Evolutionary conservation across 106 monocot genomes (phyloP).

Genomic region (Allium fistulosum): DNA sequence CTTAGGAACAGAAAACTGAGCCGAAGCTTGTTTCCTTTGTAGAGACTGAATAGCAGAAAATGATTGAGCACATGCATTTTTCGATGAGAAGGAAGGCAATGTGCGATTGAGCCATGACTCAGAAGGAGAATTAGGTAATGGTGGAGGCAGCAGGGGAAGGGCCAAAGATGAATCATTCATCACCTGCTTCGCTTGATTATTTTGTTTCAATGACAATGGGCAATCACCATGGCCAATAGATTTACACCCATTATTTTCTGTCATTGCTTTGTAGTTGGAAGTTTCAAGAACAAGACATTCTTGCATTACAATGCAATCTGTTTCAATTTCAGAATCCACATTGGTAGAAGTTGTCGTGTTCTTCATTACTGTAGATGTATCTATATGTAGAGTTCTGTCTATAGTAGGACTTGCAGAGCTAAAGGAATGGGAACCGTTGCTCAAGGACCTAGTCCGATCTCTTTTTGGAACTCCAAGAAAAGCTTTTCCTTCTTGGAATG

Average conservation of each 20-base stretch:
- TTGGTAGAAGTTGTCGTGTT: background rate
- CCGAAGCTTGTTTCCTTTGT: conserved; percentile 20
- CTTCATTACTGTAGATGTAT: conserved; percentile 1
- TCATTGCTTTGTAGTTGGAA: conserved; percentile 4
- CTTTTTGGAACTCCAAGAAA: conserved; percentile 42
- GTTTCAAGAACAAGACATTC: conserved; percentile 14
- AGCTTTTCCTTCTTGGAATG: conserved; percentile 35
- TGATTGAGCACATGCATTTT: conserved; percentile 22
- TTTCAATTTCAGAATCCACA: conserved; percentile 20
- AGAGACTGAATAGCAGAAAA: conserved; percentile 40
- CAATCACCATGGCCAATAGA: background rate
- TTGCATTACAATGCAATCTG: conserved; percentile 13
- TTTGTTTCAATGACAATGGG: background rate
- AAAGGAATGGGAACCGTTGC: conserved; percentile 20
- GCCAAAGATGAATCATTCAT: conserved; percentile 9
- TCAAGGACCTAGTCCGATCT: conserved; percentile 16
- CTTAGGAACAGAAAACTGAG: conserved; percentile 5
- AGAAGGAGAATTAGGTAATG: conserved; percentile 63
- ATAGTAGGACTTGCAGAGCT: conserved; percentile 9
- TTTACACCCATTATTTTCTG: conserved; percentile 4
- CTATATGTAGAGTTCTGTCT: too few species aligned
- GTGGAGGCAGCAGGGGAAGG: conserved; percentile 36
- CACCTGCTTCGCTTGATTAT: conserved; percentile 12
- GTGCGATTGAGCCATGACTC: conserved; percentile 78
- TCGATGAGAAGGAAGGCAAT: conserved; percentile 57